phyloP scores from a whole-genome alignment of 2,329 filamentous ascomycete genomes.

The Fusarium floridanum region DNA sequence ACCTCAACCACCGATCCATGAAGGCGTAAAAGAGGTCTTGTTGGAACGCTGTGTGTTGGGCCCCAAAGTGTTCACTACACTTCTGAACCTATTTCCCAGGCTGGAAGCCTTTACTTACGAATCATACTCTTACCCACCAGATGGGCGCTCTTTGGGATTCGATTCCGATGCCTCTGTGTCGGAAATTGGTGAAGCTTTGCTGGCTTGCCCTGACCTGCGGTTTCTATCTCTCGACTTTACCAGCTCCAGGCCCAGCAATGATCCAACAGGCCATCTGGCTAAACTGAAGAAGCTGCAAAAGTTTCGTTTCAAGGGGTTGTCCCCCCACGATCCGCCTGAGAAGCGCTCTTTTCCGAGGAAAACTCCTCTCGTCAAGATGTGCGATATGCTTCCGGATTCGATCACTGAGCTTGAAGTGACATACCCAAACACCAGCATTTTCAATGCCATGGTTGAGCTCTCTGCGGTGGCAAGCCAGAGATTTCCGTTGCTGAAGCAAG shows the following conservation, averaged over 20 bases:
- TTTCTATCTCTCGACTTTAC: neutral
- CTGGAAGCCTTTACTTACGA: neutral
- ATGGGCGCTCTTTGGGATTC: too few species aligned
- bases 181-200: neutral
- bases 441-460: neutral
- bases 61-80: neutral
- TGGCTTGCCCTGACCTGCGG: neutral
- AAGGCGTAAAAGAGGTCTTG: neutral
- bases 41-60: neutral
- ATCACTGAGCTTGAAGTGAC: neutral
- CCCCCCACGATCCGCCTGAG: too few species aligned
- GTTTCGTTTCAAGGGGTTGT: neutral
- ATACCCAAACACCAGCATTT: accelerated
- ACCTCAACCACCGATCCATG: neutral
- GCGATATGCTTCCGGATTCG: neutral
- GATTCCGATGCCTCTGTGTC: too few species aligned
- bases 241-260: too few species aligned
- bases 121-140: too few species aligned
- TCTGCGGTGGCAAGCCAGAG: neutral
- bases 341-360: too few species aligned
- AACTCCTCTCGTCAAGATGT: neutral
- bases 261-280: neutral
- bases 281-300: neutral
- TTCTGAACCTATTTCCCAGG: neutral
- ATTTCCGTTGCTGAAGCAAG: neutral